These are phyloP conservation scores for Mycena olivaceomarginata DNA, from an alignment of 768 basidiomycete species.

Conservation along the genomic window DNA sequence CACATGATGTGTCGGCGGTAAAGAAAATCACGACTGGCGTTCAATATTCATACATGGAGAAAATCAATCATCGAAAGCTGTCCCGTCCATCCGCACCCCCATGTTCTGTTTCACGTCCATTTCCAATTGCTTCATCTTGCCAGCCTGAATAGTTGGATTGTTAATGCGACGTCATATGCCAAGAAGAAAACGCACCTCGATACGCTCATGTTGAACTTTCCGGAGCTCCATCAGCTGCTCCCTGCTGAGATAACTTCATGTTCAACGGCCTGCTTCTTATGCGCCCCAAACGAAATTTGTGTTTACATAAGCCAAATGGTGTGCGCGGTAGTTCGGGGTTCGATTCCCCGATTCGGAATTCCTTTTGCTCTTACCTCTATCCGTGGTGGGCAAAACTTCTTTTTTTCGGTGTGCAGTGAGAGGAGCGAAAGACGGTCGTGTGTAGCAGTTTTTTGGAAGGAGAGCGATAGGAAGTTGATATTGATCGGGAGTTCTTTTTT, in stretches of 20 bases:
- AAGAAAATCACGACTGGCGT: neutral
- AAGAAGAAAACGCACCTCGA: slow-evolving; percentile 72
- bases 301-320: no score
- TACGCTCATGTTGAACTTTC: slow-evolving; percentile 89
- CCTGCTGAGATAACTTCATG: slow-evolving; percentile 85
- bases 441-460: no score
- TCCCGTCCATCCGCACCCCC: slow-evolving; percentile 92
- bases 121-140: slow-evolving; percentile 91
- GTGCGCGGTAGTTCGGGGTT: no score
- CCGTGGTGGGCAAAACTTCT: no score
- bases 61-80: slow-evolving; percentile 69
- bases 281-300: slow-evolving; percentile 60
- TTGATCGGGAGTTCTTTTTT: no score
- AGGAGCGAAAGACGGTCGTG: no score
- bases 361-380: no score
- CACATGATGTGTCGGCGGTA: no score
- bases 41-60: neutral
- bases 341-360: no score
- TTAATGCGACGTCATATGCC: neutral
- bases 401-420: no score
- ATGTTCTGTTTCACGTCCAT: slow-evolving; percentile 91
- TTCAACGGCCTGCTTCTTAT: slow-evolving; percentile 82
- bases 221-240: slow-evolving; percentile 90
- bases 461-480: no score
- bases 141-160: slow-evolving; percentile 62